A percentile compares a stretch with the other conserved stretches of the same genome.
Evolutionary conservation across 2,329 filamentous ascomycete species (phyloP).

Genomic region (Pezizomycotina sp.): DNA sequence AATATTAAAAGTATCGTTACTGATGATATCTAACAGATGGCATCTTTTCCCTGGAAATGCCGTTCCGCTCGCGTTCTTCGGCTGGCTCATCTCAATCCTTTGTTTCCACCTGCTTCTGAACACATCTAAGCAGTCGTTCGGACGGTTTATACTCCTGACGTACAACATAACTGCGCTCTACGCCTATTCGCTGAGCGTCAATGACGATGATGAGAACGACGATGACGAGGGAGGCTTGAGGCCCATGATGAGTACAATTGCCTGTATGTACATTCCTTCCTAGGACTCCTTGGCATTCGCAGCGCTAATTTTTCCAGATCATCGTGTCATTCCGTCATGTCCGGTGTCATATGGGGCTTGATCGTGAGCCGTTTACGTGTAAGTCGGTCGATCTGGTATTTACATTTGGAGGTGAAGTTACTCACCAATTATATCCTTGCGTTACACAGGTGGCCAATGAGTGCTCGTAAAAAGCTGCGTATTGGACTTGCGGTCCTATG

Average conservation of each 20-base stretch:
- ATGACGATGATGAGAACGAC: conserved; percentile 65
- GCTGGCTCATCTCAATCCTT: conserved; percentile 62
- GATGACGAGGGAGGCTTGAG: conserved; percentile 68
- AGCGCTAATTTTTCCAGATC: conserved; percentile 33
- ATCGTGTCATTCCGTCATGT: conserved; percentile 76
- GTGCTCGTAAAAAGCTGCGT: conserved; percentile 71
- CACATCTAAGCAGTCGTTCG: conserved; percentile 44
- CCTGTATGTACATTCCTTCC: conserved; percentile 27
- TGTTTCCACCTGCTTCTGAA: conserved; percentile 88
- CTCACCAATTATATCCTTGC: too few relatives aligned
- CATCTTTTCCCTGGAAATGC: conserved; percentile 56
- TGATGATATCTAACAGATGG: conserved; percentile 37
- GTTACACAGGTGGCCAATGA: conserved; percentile 94
- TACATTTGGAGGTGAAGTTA: too few relatives aligned
- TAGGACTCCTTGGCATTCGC: background rate
- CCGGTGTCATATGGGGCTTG: conserved; percentile 81
- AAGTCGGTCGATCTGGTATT: too few relatives aligned
- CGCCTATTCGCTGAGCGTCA: conserved; percentile 71
- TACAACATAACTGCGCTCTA: conserved; percentile 94
- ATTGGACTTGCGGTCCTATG: conserved; percentile 81
- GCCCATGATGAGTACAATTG: conserved; percentile 76
- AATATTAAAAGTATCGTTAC: background rate
- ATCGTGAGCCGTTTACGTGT: conserved; percentile 69
- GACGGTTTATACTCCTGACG: conserved; percentile 81
- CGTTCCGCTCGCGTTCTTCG: conserved; percentile 58